phyloP scores from a whole-genome alignment of 768 basidiomycete species.

The Hebeloma cylindrosporum region DNA sequence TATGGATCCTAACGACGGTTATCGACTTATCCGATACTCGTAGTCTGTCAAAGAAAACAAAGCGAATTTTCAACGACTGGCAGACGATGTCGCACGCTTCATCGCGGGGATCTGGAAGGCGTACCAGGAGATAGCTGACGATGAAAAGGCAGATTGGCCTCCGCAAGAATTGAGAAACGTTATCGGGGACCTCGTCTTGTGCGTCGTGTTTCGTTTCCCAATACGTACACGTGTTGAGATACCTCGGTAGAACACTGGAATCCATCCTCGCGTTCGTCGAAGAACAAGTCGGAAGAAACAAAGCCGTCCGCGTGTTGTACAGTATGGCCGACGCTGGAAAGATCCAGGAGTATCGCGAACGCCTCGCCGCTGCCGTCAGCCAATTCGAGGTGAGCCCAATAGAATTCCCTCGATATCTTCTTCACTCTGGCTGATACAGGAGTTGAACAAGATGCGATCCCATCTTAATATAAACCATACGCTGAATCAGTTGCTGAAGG shows the following conservation, averaged over 20 bases:
- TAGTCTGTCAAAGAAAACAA: conserved; percentile 18
- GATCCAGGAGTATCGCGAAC: conserved; percentile 15
- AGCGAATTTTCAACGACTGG: conserved; percentile 14
- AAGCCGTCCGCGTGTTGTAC: conserved; percentile 5
- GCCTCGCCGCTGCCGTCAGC: conserved; percentile 8
- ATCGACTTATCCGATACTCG: neutral
- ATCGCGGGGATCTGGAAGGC: conserved; percentile 15
- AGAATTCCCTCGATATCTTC: neutral
- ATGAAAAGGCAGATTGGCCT: conserved; percentile 15
- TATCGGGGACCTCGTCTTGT: conserved; percentile 12
- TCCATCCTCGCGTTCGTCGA: conserved; percentile 9
- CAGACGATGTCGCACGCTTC: conserved; percentile 8
- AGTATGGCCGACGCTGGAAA: conserved; percentile 4
- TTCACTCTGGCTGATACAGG: neutral
- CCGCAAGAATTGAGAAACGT: conserved; percentile 6
- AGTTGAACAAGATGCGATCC: conserved; percentile 8
- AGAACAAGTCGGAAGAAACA: conserved; percentile 2
- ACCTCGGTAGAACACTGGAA: conserved; percentile 9
- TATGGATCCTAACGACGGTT: neutral
- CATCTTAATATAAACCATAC: conserved; percentile 14
- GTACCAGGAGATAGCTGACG: conserved; percentile 8
- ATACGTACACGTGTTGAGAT: neutral
- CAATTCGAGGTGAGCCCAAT: conserved; percentile 14
- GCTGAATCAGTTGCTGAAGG: conserved; percentile 8
- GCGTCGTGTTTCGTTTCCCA: neutral